phyloP scores from a whole-genome alignment of 169 alveolate genomes.

The Eimeria necatrix region DNA sequence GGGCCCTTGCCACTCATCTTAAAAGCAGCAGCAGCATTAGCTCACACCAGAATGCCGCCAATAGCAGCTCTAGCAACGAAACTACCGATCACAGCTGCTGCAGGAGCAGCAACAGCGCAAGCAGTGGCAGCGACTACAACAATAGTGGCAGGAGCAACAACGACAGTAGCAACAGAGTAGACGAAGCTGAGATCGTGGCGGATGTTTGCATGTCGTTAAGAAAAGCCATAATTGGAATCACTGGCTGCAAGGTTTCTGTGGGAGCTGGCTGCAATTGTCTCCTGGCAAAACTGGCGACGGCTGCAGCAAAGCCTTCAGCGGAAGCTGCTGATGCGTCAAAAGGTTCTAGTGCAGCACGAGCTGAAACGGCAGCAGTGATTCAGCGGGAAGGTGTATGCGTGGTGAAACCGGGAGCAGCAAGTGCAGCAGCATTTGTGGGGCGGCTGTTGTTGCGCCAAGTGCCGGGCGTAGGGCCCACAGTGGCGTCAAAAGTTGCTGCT shows the following conservation, averaged over 20 bases:
- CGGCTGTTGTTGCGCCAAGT: slow-evolving; percentile 54
- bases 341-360: neutral
- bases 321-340: slow-evolving; percentile 31
- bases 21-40: neutral
- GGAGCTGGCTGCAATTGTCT: slow-evolving; percentile 78
- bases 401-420: slow-evolving; percentile 34
- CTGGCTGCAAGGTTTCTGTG: slow-evolving; percentile 80
- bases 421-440: slow-evolving; percentile 49
- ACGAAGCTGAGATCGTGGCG: slow-evolving; percentile 23
- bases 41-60: neutral
- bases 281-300: slow-evolving; percentile 77
- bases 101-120: neutral
- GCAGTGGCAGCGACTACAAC: neutral
- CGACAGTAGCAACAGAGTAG: slow-evolving; percentile 6
- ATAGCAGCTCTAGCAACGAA: neutral
- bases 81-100: neutral
- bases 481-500: slow-evolving; percentile 23
- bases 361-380: neutral
- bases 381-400: slow-evolving; percentile 77
- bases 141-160: neutral
- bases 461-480: slow-evolving; percentile 70
- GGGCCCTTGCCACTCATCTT: neutral
- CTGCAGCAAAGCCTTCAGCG: slow-evolving; percentile 72
- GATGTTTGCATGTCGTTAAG: slow-evolving; percentile 27
- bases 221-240: neutral